Percentiles rank a stretch among this genome's conserved stretches.
Conservation (phyloP, 345 rosid species). For the Geranium brycei region DNA sequence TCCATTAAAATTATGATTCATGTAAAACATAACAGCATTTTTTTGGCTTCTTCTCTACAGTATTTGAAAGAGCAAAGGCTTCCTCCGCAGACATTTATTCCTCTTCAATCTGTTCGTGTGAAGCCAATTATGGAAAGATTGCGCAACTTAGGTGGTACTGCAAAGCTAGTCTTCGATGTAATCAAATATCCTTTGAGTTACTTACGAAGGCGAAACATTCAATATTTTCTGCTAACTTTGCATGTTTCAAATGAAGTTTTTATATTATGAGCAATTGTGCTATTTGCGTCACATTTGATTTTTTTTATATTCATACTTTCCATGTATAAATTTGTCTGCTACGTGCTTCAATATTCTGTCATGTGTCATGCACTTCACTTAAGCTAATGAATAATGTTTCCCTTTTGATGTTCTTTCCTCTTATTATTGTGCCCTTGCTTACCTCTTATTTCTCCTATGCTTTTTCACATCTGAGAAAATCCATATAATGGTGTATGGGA, state of each 20-base stretch:
- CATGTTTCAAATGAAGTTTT: constrained; percentile 2
- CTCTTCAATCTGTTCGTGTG: constrained; percentile 87
- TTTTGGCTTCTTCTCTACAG: constrained; percentile 31
- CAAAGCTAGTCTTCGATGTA: constrained; percentile 74
- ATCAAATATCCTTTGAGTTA: constrained; percentile 71
- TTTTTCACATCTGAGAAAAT: background rate
- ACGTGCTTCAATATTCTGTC: too few species aligned
- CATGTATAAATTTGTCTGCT: background rate
- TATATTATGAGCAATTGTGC: background rate
- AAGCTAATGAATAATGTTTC: too few species aligned
- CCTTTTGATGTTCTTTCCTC: background rate
- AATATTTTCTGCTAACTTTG: background rate
- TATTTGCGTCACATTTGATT: background rate
- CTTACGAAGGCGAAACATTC: constrained; percentile 2
- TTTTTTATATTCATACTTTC: background rate
- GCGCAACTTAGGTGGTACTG: constrained; percentile 71
- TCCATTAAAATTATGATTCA: background rate
- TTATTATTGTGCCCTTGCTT: background rate
- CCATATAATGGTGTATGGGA: background rate
- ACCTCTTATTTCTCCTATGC: background rate
- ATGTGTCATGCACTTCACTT: too few species aligned
- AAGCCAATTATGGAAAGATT: constrained; percentile 75
- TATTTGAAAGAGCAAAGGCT: constrained; percentile 95
- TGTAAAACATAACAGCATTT: background rate
- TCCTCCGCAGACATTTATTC: constrained; percentile 97